phyloP scores from a whole-genome alignment of 495 filamentous ascomycete genomes.

The Aspergillus cavernicola region DNA sequence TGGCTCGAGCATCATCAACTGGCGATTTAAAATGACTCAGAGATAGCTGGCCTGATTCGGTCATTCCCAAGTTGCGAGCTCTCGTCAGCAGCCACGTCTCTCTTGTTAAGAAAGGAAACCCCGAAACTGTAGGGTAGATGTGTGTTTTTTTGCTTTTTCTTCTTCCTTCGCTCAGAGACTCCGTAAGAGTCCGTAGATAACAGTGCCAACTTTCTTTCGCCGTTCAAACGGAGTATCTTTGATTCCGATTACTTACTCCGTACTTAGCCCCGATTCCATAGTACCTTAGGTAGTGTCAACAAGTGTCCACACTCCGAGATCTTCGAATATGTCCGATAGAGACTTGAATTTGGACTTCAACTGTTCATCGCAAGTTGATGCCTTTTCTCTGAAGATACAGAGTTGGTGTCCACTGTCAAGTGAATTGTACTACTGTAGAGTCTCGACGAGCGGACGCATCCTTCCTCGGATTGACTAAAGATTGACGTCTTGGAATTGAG shows the following conservation, averaged over 20 bases:
- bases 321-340: no score
- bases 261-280: background rate
- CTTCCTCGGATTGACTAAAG: no score
- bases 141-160: background rate
- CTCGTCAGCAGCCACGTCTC: background rate
- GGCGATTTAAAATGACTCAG: background rate
- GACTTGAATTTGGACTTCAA: no score
- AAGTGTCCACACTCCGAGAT: background rate
- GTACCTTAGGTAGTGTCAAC: background rate
- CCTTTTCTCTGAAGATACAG: no score
- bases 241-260: conserved; percentile 1
- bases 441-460: no score
- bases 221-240: background rate
- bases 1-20: background rate
- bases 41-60: background rate
- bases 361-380: no score
- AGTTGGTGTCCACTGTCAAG: no score
- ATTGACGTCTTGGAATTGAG: background rate
- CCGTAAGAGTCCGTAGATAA: no score
- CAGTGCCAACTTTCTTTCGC: no score
- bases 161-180: background rate
- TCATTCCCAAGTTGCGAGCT: background rate
- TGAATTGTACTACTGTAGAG: no score
- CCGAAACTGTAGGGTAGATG: background rate
- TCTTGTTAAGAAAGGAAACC: background rate